Base-by-base conservation (phyloP, 2,329 filamentous ascomycete species). In the Fusarium algeriense region DNA sequence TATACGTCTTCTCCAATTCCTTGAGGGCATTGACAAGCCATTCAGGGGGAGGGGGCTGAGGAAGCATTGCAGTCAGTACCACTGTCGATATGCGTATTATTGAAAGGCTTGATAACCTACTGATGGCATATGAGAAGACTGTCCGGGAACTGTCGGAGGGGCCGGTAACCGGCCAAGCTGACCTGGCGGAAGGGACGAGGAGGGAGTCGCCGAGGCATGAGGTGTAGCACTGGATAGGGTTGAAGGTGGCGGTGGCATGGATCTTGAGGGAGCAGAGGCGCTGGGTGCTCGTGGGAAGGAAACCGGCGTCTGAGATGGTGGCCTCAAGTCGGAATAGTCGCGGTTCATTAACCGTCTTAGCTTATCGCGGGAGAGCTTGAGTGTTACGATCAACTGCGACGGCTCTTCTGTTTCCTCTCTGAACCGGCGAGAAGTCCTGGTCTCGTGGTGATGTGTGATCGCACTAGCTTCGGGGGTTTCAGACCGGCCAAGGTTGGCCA, bases 381-480 rank as follows among this genome's bases (percentile, higher is more conserved):
- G 85, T 73, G 89, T 95, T 55, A 99, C 88, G 30, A 94, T 84
- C 54, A 94, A 81, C 48, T 87, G 88, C n/a, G 85, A 83, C 2
- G 90, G 87, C 72, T 94, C 92, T 58, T 94, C 91, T 17, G 91
- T 96, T 72, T 95, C 94, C 77, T 98, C 95, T 52, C 93, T 89
- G 68, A 84, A 85, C 54, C 87, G 87, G 59, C 88, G 86, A 9
- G 91, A 91, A 11, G 88, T 90, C 75, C 94, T 86, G 3, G 92
- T 89, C 79, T 97, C 94, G 77, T 91, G 90, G 75, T 90, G 90
- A 73, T 91, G 91, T 73, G 83, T 70, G 32, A 80, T 77, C 38
- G 87, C 84, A 59, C 85, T 87, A 13, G 91, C 85, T 79, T 98
- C 96, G 6, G 96, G 96, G 0, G 96, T 98, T 79, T 95, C 93